Evolutionary conservation across 2,329 filamentous ascomycete species (phyloP).

Genomic region (Botrytis pseudocinerea): DNA sequence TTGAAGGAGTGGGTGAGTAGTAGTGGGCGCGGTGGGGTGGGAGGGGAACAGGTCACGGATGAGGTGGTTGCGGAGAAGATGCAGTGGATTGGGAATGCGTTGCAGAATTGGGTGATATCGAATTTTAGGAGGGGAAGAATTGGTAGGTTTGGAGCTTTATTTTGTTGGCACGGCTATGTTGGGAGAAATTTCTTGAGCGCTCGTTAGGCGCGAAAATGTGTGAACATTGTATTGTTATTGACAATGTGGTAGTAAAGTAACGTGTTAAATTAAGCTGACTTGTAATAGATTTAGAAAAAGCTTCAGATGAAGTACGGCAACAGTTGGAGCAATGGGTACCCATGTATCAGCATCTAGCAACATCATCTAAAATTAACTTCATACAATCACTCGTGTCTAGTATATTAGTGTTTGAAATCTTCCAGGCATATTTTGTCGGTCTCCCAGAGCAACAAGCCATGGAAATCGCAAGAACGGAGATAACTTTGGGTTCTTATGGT

Average conservation of each 20-base stretch:
- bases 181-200: neutral
- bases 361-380: slow-evolving; percentile 59
- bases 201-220: neutral
- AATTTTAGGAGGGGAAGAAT: slow-evolving; percentile 66
- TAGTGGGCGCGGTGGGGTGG: slow-evolving; percentile 53
- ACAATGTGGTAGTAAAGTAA: neutral
- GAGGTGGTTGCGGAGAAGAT: slow-evolving; percentile 65
- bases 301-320: slow-evolving; percentile 46
- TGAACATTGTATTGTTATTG: neutral
- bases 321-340: slow-evolving; percentile 54
- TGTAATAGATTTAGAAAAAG: slow-evolving; percentile 47
- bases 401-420: slow-evolving; percentile 61
- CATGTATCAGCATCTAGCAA: slow-evolving; percentile 56
- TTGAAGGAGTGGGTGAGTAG: slow-evolving; percentile 73
- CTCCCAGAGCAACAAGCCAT: slow-evolving; percentile 55
- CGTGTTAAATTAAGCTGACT: neutral
- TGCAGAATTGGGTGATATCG: slow-evolving; percentile 74
- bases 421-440: slow-evolving; percentile 64
- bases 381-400: slow-evolving; percentile 62
- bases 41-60: slow-evolving; percentile 61
- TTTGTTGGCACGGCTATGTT: neutral
- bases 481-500: slow-evolving; percentile 34
- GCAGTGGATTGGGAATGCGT: slow-evolving; percentile 61
- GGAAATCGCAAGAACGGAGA: slow-evolving; percentile 46
- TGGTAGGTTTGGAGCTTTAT: slow-evolving; percentile 33